A percentile compares a stretch with the other conserved stretches of the same genome.
Evolutionary conservation across 192 early-diverging fungal species (phyloP).

Genomic region (Allomyces arbusculus): DNA sequence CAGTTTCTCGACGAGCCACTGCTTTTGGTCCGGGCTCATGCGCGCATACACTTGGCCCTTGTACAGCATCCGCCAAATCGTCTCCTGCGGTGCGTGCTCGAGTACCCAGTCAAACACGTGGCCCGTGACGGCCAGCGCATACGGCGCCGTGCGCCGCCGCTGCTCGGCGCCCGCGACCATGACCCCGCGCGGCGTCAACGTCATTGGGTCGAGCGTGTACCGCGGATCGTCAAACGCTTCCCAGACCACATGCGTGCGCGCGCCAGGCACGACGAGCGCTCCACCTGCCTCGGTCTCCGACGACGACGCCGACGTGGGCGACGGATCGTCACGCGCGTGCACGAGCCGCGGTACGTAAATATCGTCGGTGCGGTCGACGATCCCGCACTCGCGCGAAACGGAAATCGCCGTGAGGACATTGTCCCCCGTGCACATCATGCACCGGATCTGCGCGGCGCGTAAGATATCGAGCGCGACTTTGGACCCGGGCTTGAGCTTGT

Average conservation of each 20-base stretch:
- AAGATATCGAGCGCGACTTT: conserved; percentile 55
- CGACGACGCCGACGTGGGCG: too few relatives aligned
- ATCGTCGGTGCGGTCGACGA: conserved; percentile 25
- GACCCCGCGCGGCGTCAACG: conserved; percentile 8
- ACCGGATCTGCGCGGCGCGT: conserved; percentile 61
- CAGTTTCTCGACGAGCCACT: conserved; percentile 71
- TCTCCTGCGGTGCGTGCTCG: conserved; percentile 40
- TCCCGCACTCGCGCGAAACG: conserved; percentile 78
- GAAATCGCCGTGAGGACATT: conserved; percentile 90
- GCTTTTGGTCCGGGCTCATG: conserved; percentile 98
- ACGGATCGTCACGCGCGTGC: too few relatives aligned
- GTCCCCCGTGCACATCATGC: conserved; percentile 97
- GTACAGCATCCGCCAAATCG: conserved; percentile 57
- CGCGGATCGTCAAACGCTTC: conserved; percentile 1
- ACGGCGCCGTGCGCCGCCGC: conserved; percentile 11
- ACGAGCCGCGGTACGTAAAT: too few relatives aligned
- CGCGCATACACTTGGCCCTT: conserved; percentile 84
- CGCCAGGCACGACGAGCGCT: too few relatives aligned
- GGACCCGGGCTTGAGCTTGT: conserved; percentile 85
- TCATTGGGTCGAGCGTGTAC: conserved; percentile 10
- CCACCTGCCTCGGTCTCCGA: too few relatives aligned
- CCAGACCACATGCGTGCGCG: too few relatives aligned
- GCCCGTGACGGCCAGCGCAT: conserved; percentile 80
- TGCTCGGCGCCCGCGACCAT: too few relatives aligned
- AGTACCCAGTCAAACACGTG: conserved; percentile 92